Evolutionary conservation across 1,139 yeast genomes (phyloP).

Genomic region (Lodderomyces elongisporus): DNA sequence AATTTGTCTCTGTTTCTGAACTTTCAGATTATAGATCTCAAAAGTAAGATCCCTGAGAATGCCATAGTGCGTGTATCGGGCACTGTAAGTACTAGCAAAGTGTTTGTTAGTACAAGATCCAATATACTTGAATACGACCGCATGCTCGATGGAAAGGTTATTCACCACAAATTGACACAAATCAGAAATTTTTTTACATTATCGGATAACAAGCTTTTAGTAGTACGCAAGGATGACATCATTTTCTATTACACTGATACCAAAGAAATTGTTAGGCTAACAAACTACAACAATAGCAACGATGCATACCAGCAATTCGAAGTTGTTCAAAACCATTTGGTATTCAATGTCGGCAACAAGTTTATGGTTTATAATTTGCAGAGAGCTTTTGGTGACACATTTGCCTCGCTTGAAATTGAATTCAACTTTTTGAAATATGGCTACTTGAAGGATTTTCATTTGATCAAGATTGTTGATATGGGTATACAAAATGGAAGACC

Average conservation of each 20-base stretch:
- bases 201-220: neutral
- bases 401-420: slow-evolving; percentile 2
- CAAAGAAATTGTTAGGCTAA: neutral
- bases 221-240: slow-evolving; percentile 4
- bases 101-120: neutral
- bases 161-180: neutral
- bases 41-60: neutral
- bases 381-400: slow-evolving; percentile 5
- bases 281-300: slow-evolving; percentile 10
- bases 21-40: neutral
- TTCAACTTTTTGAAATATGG: slow-evolving; percentile 10
- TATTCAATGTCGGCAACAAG: slow-evolving; percentile 9
- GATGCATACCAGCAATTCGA: slow-evolving; percentile 11
- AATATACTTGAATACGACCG: neutral
- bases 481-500: slow-evolving; percentile 4
- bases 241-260: neutral
- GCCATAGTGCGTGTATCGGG: neutral
- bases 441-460: slow-evolving; percentile 10
- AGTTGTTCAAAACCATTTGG: slow-evolving; percentile 10
- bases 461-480: slow-evolving; percentile 10
- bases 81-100: neutral
- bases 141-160: neutral
- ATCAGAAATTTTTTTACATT: slow-evolving; percentile 5
- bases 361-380: slow-evolving; percentile 9
- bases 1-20: neutral